Evolutionary conservation across 2,329 filamentous ascomycete genomes (phyloP), one percentile per base, ranked within the genome.

Genomic region (Fusarium bulbicola): DNA sequence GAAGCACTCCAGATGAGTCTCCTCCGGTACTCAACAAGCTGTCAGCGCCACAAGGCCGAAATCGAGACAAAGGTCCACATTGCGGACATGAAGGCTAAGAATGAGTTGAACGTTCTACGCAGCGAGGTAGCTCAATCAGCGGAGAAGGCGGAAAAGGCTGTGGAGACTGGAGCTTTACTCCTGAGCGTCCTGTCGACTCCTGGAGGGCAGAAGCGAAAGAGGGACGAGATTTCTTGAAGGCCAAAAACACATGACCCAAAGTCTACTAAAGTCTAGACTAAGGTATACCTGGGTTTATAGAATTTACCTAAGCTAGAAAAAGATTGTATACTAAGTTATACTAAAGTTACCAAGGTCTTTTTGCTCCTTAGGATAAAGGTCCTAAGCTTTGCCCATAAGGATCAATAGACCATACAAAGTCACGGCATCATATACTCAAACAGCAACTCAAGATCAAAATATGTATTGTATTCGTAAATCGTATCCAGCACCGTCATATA

Each of bases 391-490:
- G 2, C 15, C 24, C 13, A 20, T 10, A 15, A 46, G 4, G 9
- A 46, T 11, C 43, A 46, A 46, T 0, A 45, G 12, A 26, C 5
- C 11, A 45, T 20, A 26, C 6, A 5, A 24, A 16, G 18, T n/a
- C 6, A 24, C 3, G 11, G 4, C 16, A 14, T 26, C 11, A 13
- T 26, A n/a, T n/a, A 14, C 43, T 21, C 26, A 28, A 15, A 46
- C 26, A 28, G 13, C 9, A 28, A 14, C 13, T n/a, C 3, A 14
- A 16, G 20, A 16, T 13, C 10, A 15, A 46, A 56, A 2, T 24
- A 28, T 58, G n/a, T 39, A 32, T 68, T 58, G n/a, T 39, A 32
- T 68, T 68, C 66, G 42, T 68, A 52, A 24, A n/a, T 63, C 66
- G 32, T 68, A 32, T 28, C 39, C 57, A n/a, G 36, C 9, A 21